Conservation (phyloP, 352 stramenopile genomes). For the Phytopythium litorale region DNA sequence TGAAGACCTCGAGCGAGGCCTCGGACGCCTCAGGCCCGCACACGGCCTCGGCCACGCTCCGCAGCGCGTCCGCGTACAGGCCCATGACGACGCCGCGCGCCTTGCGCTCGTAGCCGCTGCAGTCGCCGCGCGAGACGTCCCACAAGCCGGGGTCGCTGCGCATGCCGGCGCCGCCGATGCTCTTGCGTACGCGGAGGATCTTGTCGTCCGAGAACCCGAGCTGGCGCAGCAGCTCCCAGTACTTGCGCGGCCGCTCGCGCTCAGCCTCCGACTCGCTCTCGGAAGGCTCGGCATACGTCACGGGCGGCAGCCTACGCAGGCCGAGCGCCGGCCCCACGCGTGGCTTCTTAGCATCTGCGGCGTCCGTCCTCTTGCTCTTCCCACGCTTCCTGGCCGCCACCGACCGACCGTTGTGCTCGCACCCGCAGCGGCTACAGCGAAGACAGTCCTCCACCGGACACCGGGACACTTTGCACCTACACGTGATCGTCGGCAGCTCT, state of each 20-base stretch:
- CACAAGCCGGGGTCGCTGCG: slow-evolving; percentile 14
- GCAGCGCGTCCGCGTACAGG: slow-evolving; percentile 1
- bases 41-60: background rate
- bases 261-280: background rate
- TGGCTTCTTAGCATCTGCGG: background rate
- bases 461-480: background rate
- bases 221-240: background rate
- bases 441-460: background rate
- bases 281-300: background rate
- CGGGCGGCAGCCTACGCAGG: background rate
- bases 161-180: slow-evolving; percentile 8
- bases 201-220: background rate
- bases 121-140: slow-evolving; percentile 8
- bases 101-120: slow-evolving; percentile 1
- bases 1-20: slow-evolving; percentile 3
- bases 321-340: background rate
- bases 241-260: background rate
- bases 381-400: background rate
- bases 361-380: background rate
- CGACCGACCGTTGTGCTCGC: background rate
- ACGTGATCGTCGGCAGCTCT: background rate
- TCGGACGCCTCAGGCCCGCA: background rate
- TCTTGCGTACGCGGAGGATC: background rate
- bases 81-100: background rate
- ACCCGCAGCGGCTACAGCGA: background rate